These are phyloP conservation scores for Drechslerella dactyloides DNA, from an alignment of 2,329 filamentous ascomycete species.

Conservation along the genomic window DNA sequence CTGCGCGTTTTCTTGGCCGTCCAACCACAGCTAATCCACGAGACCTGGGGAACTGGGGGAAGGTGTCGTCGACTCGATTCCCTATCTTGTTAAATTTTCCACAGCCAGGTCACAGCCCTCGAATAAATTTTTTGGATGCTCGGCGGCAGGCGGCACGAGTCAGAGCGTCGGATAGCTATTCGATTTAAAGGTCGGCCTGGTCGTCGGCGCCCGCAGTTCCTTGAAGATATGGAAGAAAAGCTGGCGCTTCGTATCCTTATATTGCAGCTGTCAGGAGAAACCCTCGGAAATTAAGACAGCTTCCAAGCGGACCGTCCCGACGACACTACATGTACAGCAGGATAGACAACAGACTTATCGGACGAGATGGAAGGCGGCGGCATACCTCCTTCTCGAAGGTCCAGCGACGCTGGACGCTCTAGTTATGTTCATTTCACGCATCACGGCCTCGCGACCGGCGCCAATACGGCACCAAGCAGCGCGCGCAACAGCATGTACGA, in stretches of 20 bases:
- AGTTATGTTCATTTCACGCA: slow-evolving; percentile 44
- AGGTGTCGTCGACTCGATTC: background rate
- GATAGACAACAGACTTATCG: background rate
- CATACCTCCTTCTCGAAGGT: slow-evolving; percentile 25
- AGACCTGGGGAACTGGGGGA: background rate
- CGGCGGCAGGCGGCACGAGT: background rate
- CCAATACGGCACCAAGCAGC: slow-evolving; percentile 30
- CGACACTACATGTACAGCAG: background rate
- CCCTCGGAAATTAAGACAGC: background rate
- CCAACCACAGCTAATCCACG: background rate
- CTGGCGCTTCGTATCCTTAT: background rate
- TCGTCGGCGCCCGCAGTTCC: background rate
- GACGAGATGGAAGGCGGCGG: slow-evolving; percentile 18
- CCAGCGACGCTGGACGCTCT: slow-evolving; percentile 26
- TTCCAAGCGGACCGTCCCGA: background rate
- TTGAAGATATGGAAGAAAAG: background rate
- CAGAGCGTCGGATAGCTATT: background rate
- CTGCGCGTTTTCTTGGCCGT: background rate
- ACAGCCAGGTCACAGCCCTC: background rate
- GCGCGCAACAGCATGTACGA: slow-evolving; percentile 42
- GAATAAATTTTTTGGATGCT: background rate
- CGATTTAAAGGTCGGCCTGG: background rate
- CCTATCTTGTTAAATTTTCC: background rate
- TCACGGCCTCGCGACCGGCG: slow-evolving; percentile 20
- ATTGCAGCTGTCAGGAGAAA: background rate